Evolutionary conservation across 2,329 filamentous ascomycete genomes (phyloP).

Genomic region (Colletotrichum destructivum): DNA sequence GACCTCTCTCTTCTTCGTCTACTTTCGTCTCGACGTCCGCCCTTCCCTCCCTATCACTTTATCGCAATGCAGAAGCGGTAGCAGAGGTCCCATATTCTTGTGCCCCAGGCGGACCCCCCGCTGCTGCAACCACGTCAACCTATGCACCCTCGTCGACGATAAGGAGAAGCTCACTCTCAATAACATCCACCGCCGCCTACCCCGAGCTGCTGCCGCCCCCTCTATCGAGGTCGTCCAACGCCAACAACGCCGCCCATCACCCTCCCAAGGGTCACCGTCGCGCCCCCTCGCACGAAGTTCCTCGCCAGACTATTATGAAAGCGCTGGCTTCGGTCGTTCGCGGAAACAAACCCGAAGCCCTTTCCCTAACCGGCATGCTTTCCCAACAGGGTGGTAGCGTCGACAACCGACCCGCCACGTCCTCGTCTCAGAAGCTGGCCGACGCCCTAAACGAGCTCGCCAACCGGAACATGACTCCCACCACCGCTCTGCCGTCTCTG

Average conservation of each 20-base stretch:
- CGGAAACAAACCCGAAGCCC: conserved; percentile 73
- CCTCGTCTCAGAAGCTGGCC: conserved; percentile 75
- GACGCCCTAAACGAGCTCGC: conserved; percentile 71
- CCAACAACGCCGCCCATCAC: conserved; percentile 27
- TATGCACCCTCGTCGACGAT: conserved; percentile 34
- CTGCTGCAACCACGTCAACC: conserved; percentile 38
- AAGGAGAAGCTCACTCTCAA: conserved; percentile 37
- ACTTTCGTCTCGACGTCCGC: conserved; percentile 31
- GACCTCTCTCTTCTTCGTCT: conserved; percentile 43
- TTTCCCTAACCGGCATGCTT: conserved; percentile 74
- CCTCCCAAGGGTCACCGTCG: conserved; percentile 56
- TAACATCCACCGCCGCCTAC: conserved; percentile 42
- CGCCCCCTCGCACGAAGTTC: conserved; percentile 76
- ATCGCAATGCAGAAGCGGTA: conserved; percentile 42
- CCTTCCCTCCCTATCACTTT: conserved; percentile 37
- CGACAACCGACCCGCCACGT: conserved; percentile 59
- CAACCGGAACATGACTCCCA: conserved; percentile 57
- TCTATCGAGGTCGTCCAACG: conserved; percentile 39
- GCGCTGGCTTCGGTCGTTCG: conserved; percentile 79
- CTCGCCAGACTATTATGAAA: conserved; percentile 87
- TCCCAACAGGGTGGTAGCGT: conserved; percentile 57
- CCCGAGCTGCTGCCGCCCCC: conserved; percentile 47
- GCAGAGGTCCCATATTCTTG: conserved; percentile 20
- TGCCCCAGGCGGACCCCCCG: conserved; percentile 28
- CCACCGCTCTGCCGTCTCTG: conserved; percentile 75